phyloP scores from a whole-genome alignment of 192 early-diverging fungal genomes.

The Haplosporangium gracile region DNA sequence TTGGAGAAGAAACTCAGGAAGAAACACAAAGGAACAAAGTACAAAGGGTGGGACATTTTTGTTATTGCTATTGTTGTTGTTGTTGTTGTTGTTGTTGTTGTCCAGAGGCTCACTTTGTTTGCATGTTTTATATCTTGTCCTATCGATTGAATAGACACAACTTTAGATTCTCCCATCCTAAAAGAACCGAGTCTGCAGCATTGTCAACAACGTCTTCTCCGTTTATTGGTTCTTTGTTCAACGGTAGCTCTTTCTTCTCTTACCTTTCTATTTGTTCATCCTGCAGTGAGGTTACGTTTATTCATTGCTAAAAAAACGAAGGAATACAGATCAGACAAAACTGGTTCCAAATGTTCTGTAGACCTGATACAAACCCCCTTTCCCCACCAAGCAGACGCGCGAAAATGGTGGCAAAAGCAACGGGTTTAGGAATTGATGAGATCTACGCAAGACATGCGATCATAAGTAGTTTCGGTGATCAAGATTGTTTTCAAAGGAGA shows the following conservation, averaged over 20 bases:
- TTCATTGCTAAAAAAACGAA: not conserved
- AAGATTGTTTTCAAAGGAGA: not conserved
- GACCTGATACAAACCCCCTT: too few relatives aligned
- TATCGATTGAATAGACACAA: not conserved
- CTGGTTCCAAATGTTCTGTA: too few relatives aligned
- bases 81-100: not conserved
- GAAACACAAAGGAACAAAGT: not conserved
- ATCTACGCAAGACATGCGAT: not conserved
- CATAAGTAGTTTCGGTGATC: not conserved
- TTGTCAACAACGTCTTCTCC: not conserved
- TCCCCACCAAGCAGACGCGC: too few relatives aligned
- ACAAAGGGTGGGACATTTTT: not conserved
- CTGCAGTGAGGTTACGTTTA: not conserved
- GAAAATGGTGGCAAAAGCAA: not conserved
- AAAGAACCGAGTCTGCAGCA: not conserved
- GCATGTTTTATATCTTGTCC: not conserved
- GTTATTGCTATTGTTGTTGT: not conserved
- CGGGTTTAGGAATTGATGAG: not conserved
- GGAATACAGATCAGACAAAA: too few relatives aligned
- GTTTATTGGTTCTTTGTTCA: not conserved
- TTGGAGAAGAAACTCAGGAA: not conserved
- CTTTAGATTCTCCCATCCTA: constrained; percentile 7
- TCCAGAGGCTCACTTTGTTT: not conserved
- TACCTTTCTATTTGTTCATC: too few relatives aligned
- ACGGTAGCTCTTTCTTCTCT: not conserved